These are phyloP conservation scores for Zopfia rhizophila DNA, from an alignment of 2,329 filamentous ascomycete species.

Conservation along the genomic window DNA sequence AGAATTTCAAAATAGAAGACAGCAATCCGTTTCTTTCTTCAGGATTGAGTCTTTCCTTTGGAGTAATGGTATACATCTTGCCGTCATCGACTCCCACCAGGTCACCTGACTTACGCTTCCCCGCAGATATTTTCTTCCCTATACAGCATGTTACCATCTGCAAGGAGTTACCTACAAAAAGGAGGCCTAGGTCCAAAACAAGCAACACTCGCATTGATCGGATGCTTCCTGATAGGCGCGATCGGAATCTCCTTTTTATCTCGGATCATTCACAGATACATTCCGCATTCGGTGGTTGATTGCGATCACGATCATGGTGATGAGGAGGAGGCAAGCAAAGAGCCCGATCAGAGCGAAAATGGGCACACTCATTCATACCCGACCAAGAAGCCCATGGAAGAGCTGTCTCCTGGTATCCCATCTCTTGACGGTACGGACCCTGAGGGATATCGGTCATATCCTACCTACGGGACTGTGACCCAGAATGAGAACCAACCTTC, in stretches of 20 bases:
- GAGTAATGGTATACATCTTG: constrained; percentile 79
- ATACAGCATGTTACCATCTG: constrained; percentile 91
- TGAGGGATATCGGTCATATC: constrained; percentile 14
- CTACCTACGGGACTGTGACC: not conserved
- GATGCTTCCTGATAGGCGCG: constrained; percentile 76
- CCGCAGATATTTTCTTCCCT: constrained; percentile 92
- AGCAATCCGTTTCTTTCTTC: constrained; percentile 88
- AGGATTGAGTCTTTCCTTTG: constrained; percentile 91
- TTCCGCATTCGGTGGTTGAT: constrained; percentile 82
- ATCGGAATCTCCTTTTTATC: constrained; percentile 80
- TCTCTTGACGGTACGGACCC: not conserved
- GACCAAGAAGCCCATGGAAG: constrained; percentile 27
- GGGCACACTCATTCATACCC: constrained; percentile 15
- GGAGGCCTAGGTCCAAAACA: constrained; percentile 73
- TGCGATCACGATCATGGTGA: constrained; percentile 80
- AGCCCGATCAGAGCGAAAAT: constrained; percentile 12
- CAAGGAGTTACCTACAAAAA: constrained; percentile 78
- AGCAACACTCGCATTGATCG: constrained; percentile 76
- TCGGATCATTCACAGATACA: constrained; percentile 75
- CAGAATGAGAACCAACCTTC: constrained; percentile 1
- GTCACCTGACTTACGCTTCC: constrained; percentile 22
- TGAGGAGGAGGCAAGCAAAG: constrained; percentile 50
- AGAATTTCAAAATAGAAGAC: constrained; percentile 85
- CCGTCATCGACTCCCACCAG: not conserved
- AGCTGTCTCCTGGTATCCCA: constrained; percentile 19